phyloP scores from a whole-genome alignment of 805 yeast genomes.

The Citeromyces nyonsensis region DNA sequence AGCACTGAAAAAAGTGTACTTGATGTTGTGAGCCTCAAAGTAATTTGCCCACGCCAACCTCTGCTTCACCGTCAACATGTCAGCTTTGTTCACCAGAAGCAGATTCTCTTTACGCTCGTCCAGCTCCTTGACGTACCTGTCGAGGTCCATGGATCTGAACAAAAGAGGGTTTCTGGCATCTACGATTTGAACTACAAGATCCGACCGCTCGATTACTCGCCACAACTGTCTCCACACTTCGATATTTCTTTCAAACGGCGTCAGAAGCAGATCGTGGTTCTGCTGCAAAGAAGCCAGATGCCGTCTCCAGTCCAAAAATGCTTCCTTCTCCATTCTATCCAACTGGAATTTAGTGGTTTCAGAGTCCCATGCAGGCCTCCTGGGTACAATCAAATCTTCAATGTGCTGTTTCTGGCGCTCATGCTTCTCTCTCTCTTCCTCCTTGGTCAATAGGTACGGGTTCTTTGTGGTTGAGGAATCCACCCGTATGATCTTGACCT shows the following conservation, averaged over 20 bases:
- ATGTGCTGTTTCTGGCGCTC: slow-evolving; percentile 54
- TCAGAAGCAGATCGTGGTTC: slow-evolving; percentile 67
- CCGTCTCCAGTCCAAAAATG: slow-evolving; percentile 92
- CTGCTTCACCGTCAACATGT: slow-evolving; percentile 63
- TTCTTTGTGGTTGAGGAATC: slow-evolving; percentile 29
- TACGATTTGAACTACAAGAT: slow-evolving; percentile 89
- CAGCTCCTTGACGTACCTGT: slow-evolving; percentile 63
- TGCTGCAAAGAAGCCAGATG: slow-evolving; percentile 77
- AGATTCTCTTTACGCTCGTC: slow-evolving; percentile 67
- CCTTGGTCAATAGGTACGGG: slow-evolving; percentile 48
- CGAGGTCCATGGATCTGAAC: slow-evolving; percentile 78
- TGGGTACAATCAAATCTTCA: slow-evolving; percentile 65
- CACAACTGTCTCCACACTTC: slow-evolving; percentile 98
- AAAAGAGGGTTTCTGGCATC: slow-evolving; percentile 92
- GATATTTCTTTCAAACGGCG: slow-evolving; percentile 93
- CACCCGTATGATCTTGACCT: slow-evolving; percentile 71
- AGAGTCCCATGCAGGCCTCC: slow-evolving; percentile 80
- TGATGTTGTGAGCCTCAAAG: slow-evolving; percentile 51
- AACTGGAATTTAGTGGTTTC: slow-evolving; percentile 60
- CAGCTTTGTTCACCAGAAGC: slow-evolving; percentile 86
- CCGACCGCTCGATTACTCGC: slow-evolving; percentile 95
- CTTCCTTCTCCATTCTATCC: slow-evolving; percentile 76
- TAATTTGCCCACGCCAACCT: slow-evolving; percentile 80
- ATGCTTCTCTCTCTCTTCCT: slow-evolving; percentile 47
- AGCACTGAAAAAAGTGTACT: slow-evolving; percentile 89